Conservation (phyloP, 257 asterid genomes). For the Knoxia roxburghii region DNA sequence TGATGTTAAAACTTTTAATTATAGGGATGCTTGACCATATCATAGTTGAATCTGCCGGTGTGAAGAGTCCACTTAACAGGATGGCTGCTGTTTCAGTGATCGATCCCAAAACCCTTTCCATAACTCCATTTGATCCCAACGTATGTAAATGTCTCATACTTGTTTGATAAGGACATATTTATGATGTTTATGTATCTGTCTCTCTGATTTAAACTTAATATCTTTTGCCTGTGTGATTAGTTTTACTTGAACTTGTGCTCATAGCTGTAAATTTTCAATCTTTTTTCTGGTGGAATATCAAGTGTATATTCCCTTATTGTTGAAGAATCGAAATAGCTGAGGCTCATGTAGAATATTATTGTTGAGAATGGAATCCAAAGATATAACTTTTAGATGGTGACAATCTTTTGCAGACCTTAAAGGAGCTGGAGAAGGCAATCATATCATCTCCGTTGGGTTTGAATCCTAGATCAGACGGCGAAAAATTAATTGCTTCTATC, state of each 20-base stretch:
- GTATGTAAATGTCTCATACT: constrained; percentile 28
- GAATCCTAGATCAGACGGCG: constrained; percentile 71
- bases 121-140: constrained; percentile 79
- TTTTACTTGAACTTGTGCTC: not conserved
- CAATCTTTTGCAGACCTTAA: constrained; percentile 56
- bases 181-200: not conserved
- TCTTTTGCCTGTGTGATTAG: no score
- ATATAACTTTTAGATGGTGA: constrained; percentile 4
- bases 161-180: not conserved
- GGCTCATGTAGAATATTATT: not conserved
- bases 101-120: constrained; percentile 78
- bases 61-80: constrained; percentile 72
- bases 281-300: not conserved
- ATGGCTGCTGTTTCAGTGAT: constrained; percentile 86
- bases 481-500: constrained; percentile 68
- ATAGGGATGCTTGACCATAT: constrained; percentile 97
- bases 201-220: not conserved
- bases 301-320: not conserved
- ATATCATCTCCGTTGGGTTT: constrained; percentile 79
- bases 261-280: not conserved
- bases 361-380: not conserved
- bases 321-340: not conserved
- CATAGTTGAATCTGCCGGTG: constrained; percentile 70
- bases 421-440: constrained; percentile 90
- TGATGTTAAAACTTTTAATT: not conserved